Base-by-base conservation (phyloP, 1,284 basidiomycete species). In the Mycosarcoma maydis region DNA sequence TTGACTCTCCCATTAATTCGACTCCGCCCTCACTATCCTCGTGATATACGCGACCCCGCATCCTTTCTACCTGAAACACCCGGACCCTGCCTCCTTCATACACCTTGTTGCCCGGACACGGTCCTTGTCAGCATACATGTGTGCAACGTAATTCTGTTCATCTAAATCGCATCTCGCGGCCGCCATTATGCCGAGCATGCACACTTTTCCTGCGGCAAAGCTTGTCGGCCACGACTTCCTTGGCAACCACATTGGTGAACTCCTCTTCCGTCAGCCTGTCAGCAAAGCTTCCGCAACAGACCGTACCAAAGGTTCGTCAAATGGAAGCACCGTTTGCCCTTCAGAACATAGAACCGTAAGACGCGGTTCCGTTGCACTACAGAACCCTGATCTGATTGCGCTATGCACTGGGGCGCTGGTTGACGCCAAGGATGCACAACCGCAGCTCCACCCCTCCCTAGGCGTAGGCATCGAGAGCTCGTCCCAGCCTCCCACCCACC, bases 231-330 rank as follows among this genome's bases (percentile, higher is more conserved):
- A 60, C 38, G 67, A 70, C 57, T 70, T 70, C 22, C 60, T 70
- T n/a, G 67, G 55, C 37, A 70, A 60, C 19, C 67, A 70, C 53
- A 70, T 70, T 38, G 67, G 67, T 40, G 56, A 70, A 47, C 57
- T 70, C 7, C 67, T 70, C 49, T 24, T 70, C 33, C 56, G 67
- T 3, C 67, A 70, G 17, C 64, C 64, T 11, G 37, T 46, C 42
- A 55, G 48, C 33, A 53, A 29, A 29, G 13, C 24, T 17, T 19
- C 46, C 7, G 17, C 43, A 20, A 6, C 48, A 4, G 8, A 36
- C 5, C 42, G 39, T 20, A 44, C 30, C 16, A 40, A 44, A 10
- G 27, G 45, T 4, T 59, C 62, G 5, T 65, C 62, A 9, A 55
- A 20, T 10, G 55, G 46, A 9, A 54, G 55, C 42, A 54, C 55